Percentiles rank a stretch among this genome's conserved stretches.
Evolutionary conservation across 257 asterid species (phyloP).

Genomic region (Catharanthus roseus): DNA sequence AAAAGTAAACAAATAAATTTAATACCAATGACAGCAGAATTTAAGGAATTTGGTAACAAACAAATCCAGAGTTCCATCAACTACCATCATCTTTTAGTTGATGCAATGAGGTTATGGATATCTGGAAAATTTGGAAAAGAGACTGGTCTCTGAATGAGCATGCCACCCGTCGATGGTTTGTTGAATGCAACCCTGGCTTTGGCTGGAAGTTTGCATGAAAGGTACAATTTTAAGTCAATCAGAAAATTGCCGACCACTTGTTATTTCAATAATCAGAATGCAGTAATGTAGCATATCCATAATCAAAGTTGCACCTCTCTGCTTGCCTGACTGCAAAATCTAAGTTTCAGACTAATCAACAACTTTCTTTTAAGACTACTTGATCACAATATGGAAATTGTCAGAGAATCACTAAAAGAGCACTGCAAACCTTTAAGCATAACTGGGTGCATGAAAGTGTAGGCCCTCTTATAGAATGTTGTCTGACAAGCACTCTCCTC

Average conservation of each 20-base stretch:
- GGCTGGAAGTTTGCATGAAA: slow-evolving; percentile 47
- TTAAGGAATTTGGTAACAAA: neutral
- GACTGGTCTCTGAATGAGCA: slow-evolving; percentile 85
- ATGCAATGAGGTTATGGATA: slow-evolving; percentile 78
- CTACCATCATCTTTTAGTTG: slow-evolving; percentile 91
- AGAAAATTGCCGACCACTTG: neutral
- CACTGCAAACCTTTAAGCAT: neutral
- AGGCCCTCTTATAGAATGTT: neutral
- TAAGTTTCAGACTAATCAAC: neutral
- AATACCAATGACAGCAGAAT: neutral
- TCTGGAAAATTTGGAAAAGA: slow-evolving; percentile 84
- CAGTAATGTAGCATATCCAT: neutral
- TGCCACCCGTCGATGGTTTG: slow-evolving; percentile 96
- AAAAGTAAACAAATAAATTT: neutral
- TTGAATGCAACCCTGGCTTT: slow-evolving; percentile 84
- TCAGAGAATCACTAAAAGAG: neutral
- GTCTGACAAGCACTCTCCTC: neutral
- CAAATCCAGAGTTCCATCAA: slow-evolving; percentile 5
- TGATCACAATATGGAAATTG: neutral
- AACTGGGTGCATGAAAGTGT: neutral
- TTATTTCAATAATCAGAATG: neutral
- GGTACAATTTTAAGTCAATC: slow-evolving; percentile 6
- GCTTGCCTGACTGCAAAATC: neutral
- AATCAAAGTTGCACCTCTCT: no score
- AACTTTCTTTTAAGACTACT: neutral